phyloP scores from a whole-genome alignment of 1,139 yeast species.

The Pneumocystis jirovecii region DNA sequence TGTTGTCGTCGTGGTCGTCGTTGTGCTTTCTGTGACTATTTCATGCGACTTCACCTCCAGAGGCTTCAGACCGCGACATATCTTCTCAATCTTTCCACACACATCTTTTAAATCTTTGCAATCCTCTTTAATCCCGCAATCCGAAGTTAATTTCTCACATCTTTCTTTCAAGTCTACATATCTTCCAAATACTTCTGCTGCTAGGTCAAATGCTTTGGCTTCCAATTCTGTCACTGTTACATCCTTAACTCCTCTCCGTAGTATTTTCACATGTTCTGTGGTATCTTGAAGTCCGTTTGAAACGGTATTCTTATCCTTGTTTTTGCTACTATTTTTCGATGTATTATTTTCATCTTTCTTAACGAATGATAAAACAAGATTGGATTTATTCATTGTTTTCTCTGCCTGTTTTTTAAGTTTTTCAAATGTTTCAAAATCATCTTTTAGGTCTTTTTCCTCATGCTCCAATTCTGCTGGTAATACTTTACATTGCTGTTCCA shows the following conservation, averaged over 20 bases:
- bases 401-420: not conserved
- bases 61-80: not conserved
- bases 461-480: not conserved
- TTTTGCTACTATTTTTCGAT: not conserved
- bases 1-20: not conserved
- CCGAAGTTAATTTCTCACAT: not conserved
- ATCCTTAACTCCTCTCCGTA: too few species aligned
- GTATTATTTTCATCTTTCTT: too few species aligned
- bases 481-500: not conserved
- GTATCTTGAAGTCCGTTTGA: too few species aligned
- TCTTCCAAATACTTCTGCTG: not conserved
- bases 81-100: not conserved
- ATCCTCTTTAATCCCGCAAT: not conserved
- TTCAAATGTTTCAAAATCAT: too few species aligned
- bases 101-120: not conserved
- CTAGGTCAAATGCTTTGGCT: not conserved
- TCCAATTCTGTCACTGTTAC: not conserved
- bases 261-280: too few species aligned
- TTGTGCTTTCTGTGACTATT: not conserved
- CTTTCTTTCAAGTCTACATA: not conserved
- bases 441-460: not conserved
- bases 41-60: not conserved
- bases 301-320: too few species aligned
- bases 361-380: not conserved
- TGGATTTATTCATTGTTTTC: not conserved